phyloP scores from a whole-genome alignment of 2,329 filamentous ascomycete species.

The Trematosphaeria pertusa region DNA sequence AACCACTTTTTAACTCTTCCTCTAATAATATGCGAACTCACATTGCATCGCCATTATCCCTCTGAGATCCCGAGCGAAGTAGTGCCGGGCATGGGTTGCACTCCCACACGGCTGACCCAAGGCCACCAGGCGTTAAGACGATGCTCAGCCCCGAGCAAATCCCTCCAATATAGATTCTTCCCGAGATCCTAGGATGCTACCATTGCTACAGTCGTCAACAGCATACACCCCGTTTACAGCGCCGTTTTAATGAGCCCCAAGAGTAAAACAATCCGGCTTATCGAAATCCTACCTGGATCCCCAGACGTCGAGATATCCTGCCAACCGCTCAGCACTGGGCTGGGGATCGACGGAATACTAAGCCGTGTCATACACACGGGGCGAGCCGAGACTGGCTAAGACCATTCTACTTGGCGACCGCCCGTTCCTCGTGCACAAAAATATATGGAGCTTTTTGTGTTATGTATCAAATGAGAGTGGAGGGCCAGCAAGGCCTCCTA shows the following conservation, averaged over 20 bases:
- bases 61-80: too few species aligned
- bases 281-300: conserved; percentile 1
- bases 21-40: too few species aligned
- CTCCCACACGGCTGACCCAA: too few species aligned
- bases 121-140: too few species aligned
- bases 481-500: not conserved
- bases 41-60: too few species aligned
- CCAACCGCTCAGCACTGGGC: not conserved
- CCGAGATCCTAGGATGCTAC: not conserved
- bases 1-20: too few species aligned
- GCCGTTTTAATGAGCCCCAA: conserved; percentile 9
- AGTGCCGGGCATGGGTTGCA: too few species aligned
- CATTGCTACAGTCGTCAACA: not conserved
- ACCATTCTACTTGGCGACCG: not conserved
- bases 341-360: not conserved
- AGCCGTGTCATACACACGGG: not conserved
- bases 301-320: not conserved
- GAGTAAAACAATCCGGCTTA: too few species aligned
- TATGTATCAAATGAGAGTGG: not conserved
- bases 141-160: too few species aligned
- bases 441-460: not conserved
- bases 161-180: not conserved
- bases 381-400: not conserved
- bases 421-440: not conserved
- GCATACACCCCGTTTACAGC: not conserved